phyloP scores from a whole-genome alignment of 768 basidiomycete genomes.

The Hemileccinum impolitum region DNA sequence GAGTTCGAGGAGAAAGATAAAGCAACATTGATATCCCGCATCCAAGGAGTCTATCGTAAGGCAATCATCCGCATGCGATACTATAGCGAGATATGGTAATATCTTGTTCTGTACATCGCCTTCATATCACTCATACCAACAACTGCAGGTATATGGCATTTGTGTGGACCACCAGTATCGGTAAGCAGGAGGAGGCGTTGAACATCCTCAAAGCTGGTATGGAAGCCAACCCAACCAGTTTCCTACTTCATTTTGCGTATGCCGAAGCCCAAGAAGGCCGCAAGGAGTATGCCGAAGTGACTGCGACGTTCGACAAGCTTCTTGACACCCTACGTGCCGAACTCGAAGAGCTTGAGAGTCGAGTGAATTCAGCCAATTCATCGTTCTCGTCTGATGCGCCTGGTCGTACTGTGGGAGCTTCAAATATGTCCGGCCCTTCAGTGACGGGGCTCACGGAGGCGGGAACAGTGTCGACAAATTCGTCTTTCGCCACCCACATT shows the following conservation, averaged over 20 bases:
- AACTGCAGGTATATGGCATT: conserved; percentile 83
- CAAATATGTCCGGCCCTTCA: conserved; percentile 11
- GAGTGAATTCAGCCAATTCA: conserved; percentile 36
- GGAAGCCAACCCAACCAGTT: conserved; percentile 85
- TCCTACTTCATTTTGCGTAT: conserved; percentile 86
- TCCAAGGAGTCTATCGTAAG: conserved; percentile 84
- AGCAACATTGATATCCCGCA: conserved; percentile 57
- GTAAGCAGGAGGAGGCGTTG: conserved; percentile 78
- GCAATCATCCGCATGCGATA: conserved; percentile 91
- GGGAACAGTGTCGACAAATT: conserved; percentile 37
- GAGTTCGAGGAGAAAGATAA: conserved; percentile 87
- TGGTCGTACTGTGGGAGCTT: conserved; percentile 22
- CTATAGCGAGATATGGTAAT: conserved; percentile 91
- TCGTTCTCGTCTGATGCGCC: conserved; percentile 38
- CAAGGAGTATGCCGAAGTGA: conserved; percentile 66
- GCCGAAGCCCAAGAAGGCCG: conserved; percentile 67
- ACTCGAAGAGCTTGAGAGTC: conserved; percentile 57
- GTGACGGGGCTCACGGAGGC: conserved; percentile 22
- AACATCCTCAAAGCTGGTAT: conserved; percentile 80
- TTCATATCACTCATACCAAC: conserved; percentile 12
- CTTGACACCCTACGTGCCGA: conserved; percentile 59
- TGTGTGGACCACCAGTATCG: conserved; percentile 70
- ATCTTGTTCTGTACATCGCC: neutral
- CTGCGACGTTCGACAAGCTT: conserved; percentile 70
- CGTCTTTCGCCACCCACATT: conserved; percentile 48